These are phyloP conservation scores for Nicotiana obtusifolia DNA, from an alignment of 257 asterid species.

Conservation along the genomic window DNA sequence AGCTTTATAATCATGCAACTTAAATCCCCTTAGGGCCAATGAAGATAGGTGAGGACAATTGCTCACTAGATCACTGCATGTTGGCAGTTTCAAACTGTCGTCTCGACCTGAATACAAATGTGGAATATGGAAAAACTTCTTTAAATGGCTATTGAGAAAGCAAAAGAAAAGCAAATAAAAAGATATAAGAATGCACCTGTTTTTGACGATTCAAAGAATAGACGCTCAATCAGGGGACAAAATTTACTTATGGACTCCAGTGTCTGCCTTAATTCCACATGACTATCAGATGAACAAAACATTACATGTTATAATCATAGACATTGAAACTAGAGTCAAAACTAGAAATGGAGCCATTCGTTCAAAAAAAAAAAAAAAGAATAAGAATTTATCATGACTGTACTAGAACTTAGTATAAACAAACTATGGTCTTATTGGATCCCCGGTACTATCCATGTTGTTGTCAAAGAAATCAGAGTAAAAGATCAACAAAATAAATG, in stretches of 20 bases:
- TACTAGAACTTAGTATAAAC: not conserved
- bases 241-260: conserved; percentile 65
- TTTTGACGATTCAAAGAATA: conserved; percentile 65
- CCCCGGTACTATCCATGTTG: not conserved
- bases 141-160: not conserved
- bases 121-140: conserved; percentile 20
- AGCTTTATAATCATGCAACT: conserved; percentile 53
- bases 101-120: conserved; percentile 55
- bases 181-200: conserved; percentile 40
- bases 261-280: conserved; percentile 61
- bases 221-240: conserved; percentile 66
- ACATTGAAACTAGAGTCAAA: not conserved
- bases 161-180: not conserved
- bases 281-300: conserved; percentile 30
- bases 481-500: not conserved
- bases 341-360: not conserved
- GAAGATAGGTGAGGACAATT: conserved; percentile 58
- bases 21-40: conserved; percentile 70
- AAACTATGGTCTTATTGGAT: not conserved
- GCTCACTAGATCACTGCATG: conserved; percentile 58
- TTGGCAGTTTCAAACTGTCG: conserved; percentile 62
- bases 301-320: not conserved
- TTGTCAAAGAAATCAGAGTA: not conserved
- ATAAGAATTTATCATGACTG: not conserved
- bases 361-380: not conserved